Base-by-base conservation (phyloP, 164 flowering plant species). In the Akebia trifoliata region DNA sequence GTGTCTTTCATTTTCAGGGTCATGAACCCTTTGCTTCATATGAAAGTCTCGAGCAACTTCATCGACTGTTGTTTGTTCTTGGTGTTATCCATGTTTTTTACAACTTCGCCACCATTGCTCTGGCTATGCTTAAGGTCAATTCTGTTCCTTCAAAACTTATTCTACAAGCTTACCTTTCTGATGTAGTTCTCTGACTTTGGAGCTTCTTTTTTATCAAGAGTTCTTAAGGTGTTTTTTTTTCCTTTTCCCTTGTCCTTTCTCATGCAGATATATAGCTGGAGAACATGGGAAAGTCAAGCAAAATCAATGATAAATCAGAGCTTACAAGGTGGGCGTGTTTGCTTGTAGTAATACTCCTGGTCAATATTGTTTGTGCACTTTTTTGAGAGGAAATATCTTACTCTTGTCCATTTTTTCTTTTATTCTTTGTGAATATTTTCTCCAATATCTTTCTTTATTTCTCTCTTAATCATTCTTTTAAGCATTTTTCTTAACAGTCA, bases 31-130 rank as follows among this genome's bases (percentile, higher is more conserved):
- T 88, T 61, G 92, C 74, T 56, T 86, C 95, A 11, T 56, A 76
- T 40, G 96, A 88, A 73, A 82, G 92, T 68, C 84, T 91, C 31
- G 92, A 88, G 72, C 98, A 91, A 74, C 90, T 91, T 56, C 98
- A 88, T 62, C 85, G 92, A 7, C 74, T 91, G 59, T 59, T 88
- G 52, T 81, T 91, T 68, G 89, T 81, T 51, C 86, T 91, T 38
- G 96, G 81, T 5, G 38, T 85, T 40, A 77, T 78, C 30, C 96
- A 86, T 79, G 87, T 84, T 54, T 74, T 74, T 17, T 91, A 86
- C 66, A 82, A 87, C 64, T 82, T 80, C 37, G 32, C 55, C 21
- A 76, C 92, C 42, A 72, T 86, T 59, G 85, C 75, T 54, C 73
- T 91, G 47, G 88, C 92, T 54, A 80, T 91, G 87, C 70, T 83